Conservation (phyloP, 345 rosid species). For the Syzygium jambos region DNA sequence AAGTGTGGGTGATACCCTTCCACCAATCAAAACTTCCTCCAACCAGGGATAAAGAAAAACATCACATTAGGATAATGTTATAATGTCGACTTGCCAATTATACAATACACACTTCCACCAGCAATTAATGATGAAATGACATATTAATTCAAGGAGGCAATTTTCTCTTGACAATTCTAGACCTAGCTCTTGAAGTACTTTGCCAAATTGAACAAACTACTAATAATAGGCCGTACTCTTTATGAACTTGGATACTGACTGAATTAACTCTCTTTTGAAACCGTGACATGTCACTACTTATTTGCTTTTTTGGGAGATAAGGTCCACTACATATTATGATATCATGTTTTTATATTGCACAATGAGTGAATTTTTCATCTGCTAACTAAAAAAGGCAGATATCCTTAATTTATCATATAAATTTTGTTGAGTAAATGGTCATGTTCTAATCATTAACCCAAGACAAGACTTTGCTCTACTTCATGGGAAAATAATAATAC, state of each 20-base stretch:
- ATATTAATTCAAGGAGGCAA: too few species aligned
- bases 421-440: background rate
- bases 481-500: background rate
- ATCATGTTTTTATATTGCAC: background rate
- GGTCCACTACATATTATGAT: background rate
- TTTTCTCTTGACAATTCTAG: background rate
- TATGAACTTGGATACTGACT: background rate
- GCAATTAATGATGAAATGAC: background rate
- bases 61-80: background rate
- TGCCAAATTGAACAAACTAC: background rate
- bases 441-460: background rate
- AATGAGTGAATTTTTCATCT: background rate
- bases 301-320: background rate
- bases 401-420: background rate
- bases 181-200: background rate
- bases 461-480: background rate
- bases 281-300: background rate
- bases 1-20: background rate
- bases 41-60: background rate
- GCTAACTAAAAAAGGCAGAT: background rate
- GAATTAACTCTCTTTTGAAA: background rate
- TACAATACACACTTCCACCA: background rate
- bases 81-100: background rate
- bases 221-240: background rate
- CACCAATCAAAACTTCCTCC: background rate